Evolutionary conservation across 768 basidiomycete genomes (phyloP), one percentile per base, ranked within the genome.

Genomic region (Pholiota conissans): DNA sequence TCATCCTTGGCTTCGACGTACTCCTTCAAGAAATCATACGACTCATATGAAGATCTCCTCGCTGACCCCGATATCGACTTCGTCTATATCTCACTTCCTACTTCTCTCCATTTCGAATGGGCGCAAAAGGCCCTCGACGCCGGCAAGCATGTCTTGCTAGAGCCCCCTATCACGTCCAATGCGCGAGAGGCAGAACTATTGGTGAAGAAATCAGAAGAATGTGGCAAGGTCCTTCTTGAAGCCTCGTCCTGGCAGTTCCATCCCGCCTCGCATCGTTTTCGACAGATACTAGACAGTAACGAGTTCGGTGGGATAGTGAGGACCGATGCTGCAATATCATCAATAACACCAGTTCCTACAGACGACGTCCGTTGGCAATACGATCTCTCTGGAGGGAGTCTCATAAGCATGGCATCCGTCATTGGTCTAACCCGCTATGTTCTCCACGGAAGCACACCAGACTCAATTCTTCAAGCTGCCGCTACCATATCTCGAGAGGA

Each of bases 141-240:
- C 0, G 84, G 87, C 5, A 88, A 90, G 64, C 85, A 87, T 60
- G 86, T 89, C 26, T 71, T 89, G 0, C 69, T 87, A 1, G 88
- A 89, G 63, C 87, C 86, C 63, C 87, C 87, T 0, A 74, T 79
- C 16, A 5, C 42, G n/a, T 45, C 42, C 22, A 45, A 45, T 13
- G 42, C 42, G 20, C 20, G 24, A 13, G 42, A 45, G 22, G 42
- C 42, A 8, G 22, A 45, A 20, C 20, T 7, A 24, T 45, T 45
- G 42, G 42, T 45, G 71, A 78, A 10, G 65, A 82, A 57, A 80
- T 76, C 1, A 2, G 68, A 78, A 59, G 62, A 71, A 58, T 81
- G 79, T 56, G 78, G 77, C 16, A 73, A 83, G 3, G 76, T 85
- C 3, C 72, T 87, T 13, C 69, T 89, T 53, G 87, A 89, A 63